A percentile compares a stretch with the other conserved stretches of the same genome.
Conservation (phyloP, 257 asterid species). For the Fraxinus quadrangulata region DNA sequence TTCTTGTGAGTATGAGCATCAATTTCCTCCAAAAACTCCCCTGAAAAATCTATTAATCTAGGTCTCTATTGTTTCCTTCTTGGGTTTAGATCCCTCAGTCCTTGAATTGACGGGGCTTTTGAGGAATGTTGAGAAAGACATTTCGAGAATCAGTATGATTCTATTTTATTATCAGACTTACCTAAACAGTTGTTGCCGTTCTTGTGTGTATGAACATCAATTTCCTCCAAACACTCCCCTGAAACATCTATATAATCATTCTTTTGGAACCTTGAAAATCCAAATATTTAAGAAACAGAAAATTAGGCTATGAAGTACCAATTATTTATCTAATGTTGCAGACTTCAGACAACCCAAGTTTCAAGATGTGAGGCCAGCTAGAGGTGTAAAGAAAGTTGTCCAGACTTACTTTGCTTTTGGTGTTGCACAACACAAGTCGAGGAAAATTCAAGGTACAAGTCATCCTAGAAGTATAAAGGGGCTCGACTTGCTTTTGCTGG, state of each 20-base stretch:
- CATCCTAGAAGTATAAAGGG: neutral
- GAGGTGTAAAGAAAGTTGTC: neutral
- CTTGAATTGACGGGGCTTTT: neutral
- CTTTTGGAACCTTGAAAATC: neutral
- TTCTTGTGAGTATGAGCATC: neutral
- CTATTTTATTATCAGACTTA: too few relatives aligned
- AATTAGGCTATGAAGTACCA: neutral
- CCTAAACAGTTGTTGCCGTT: neutral
- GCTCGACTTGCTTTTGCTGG: too few relatives aligned
- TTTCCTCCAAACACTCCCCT: neutral
- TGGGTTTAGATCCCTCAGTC: too few relatives aligned
- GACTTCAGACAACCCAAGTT: neutral
- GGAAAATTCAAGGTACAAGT: neutral
- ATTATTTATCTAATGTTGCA: neutral
- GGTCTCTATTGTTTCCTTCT: neutral
- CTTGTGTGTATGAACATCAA: neutral
- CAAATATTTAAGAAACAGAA: neutral
- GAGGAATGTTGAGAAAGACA: neutral
- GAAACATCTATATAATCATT: neutral
- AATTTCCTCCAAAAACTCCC: neutral
- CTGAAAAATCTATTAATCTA: too few relatives aligned
- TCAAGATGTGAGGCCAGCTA: neutral
- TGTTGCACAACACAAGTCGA: neutral
- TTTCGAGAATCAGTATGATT: too few relatives aligned
- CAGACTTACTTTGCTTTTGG: neutral